Evolutionary conservation across 352 stramenopile species (phyloP).

Genomic region (Phytopythium helicoides): DNA sequence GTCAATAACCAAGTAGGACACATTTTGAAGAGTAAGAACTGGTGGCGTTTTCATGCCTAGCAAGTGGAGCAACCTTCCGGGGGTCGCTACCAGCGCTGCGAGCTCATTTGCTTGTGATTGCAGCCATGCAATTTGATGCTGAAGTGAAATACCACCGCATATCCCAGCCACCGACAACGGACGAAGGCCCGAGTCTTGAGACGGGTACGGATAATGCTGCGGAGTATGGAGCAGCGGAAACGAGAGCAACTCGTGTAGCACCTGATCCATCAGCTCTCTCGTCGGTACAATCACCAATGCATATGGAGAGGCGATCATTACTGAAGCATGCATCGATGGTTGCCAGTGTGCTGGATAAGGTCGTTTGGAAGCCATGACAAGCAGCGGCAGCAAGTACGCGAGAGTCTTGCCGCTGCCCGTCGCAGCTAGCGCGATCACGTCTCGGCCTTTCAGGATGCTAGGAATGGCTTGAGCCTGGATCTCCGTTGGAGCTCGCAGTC

Average conservation of each 20-base stretch:
- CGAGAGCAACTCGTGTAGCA: slow-evolving; percentile 73
- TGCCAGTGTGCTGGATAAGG: slow-evolving; percentile 36
- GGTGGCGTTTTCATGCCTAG: slow-evolving; percentile 12
- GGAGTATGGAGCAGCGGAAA: slow-evolving; percentile 13
- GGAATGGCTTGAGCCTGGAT: slow-evolving; percentile 97
- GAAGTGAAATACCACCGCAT: slow-evolving; percentile 38
- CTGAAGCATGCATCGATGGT: neutral
- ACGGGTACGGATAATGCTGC: neutral
- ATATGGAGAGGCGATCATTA: slow-evolving; percentile 22
- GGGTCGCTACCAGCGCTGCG: slow-evolving; percentile 45
- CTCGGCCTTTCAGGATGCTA: slow-evolving; percentile 67
- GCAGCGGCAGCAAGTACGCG: slow-evolving; percentile 93
- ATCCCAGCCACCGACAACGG: slow-evolving; percentile 33
- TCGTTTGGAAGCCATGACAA: slow-evolving; percentile 42
- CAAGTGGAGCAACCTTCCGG: slow-evolving; percentile 57
- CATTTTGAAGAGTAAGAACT: slow-evolving; percentile 20
- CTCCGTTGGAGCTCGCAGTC: slow-evolving; percentile 89
- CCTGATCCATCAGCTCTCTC: slow-evolving; percentile 94
- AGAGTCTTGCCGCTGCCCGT: slow-evolving; percentile 96
- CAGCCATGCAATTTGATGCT: slow-evolving; percentile 33
- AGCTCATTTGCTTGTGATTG: slow-evolving; percentile 18
- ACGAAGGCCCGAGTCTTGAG: neutral
- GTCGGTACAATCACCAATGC: slow-evolving; percentile 94
- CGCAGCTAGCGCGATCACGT: slow-evolving; percentile 92
- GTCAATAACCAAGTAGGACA: slow-evolving; percentile 89